These are phyloP conservation scores for Boletus vinaceobasis DNA, from an alignment of 768 basidiomycete genomes.

Conservation along the genomic window DNA sequence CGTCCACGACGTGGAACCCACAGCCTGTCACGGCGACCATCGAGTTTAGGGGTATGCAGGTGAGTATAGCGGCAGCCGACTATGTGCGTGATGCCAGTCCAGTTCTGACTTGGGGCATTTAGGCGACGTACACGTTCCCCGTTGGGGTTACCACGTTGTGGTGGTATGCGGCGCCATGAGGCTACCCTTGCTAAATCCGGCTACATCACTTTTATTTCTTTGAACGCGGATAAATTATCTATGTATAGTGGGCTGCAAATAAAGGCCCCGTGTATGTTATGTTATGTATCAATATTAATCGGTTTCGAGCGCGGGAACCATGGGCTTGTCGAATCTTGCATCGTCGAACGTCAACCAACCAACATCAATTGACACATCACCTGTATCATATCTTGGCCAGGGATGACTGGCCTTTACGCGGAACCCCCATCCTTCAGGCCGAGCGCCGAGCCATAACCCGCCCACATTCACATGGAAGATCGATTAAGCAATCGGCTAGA, in stretches of 20 bases:
- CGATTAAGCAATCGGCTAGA: no score
- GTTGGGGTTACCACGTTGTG: constrained; percentile 63
- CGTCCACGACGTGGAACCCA: constrained; percentile 52
- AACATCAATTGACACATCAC: no score
- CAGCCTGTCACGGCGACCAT: constrained; percentile 55
- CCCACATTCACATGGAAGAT: no score
- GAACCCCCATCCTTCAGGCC: no score
- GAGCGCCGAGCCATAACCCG: no score
- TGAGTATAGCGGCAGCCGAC: constrained; percentile 18
- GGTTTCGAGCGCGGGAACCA: no score
- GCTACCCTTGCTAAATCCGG: background rate
- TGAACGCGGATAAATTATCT: background rate
- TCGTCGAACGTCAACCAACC: no score
- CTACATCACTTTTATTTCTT: background rate
- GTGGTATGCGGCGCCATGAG: constrained; percentile 40
- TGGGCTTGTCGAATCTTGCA: no score
- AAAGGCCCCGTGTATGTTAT: no score
- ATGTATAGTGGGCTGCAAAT: background rate
- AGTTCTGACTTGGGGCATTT: background rate
- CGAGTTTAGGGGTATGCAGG: constrained; percentile 61
- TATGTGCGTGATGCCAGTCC: background rate
- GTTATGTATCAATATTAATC: no score
- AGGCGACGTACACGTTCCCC: constrained; percentile 75
- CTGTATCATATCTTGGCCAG: no score
- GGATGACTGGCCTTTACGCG: no score